These are phyloP conservation scores for Millerozyma acaciae DNA, from an alignment of 805 yeast species.

Conservation along the genomic window DNA sequence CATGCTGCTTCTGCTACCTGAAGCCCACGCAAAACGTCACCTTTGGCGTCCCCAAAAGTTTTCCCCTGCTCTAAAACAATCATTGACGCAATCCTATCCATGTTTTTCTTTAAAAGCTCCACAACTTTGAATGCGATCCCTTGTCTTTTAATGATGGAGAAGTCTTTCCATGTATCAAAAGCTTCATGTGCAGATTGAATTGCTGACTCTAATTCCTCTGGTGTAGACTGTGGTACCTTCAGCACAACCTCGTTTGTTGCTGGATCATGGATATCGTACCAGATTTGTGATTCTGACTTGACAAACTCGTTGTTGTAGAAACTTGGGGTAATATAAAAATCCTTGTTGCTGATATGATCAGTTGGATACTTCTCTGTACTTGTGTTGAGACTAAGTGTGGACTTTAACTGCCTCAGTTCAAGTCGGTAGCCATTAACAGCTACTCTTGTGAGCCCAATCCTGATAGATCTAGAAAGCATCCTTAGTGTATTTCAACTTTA, in stretches of 20 bases:
- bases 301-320: constrained; percentile 50
- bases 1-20: constrained; percentile 79
- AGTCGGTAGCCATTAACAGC: background rate
- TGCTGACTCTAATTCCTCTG: constrained; percentile 60
- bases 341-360: constrained; percentile 29
- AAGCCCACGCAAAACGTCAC: constrained; percentile 69
- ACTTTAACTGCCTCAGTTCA: constrained; percentile 1
- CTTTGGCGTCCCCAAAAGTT: constrained; percentile 69
- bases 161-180: constrained; percentile 54
- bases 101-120: constrained; percentile 56
- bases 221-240: constrained; percentile 69
- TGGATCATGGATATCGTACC: constrained; percentile 75
- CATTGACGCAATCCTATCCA: constrained; percentile 63
- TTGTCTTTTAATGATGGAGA: constrained; percentile 62
- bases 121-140: constrained; percentile 69
- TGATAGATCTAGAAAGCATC: constrained; percentile 3
- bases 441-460: background rate
- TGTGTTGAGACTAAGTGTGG: constrained; percentile 21
- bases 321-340: constrained; percentile 48
- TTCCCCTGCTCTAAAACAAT: constrained; percentile 57
- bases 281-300: constrained; percentile 45
- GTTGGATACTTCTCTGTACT: constrained; percentile 38
- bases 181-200: constrained; percentile 61
- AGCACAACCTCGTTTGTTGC: constrained; percentile 66
- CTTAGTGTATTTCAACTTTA: no score